Conservation (phyloP, 2,329 filamentous ascomycete genomes). For the Cytospora chrysosperma region DNA sequence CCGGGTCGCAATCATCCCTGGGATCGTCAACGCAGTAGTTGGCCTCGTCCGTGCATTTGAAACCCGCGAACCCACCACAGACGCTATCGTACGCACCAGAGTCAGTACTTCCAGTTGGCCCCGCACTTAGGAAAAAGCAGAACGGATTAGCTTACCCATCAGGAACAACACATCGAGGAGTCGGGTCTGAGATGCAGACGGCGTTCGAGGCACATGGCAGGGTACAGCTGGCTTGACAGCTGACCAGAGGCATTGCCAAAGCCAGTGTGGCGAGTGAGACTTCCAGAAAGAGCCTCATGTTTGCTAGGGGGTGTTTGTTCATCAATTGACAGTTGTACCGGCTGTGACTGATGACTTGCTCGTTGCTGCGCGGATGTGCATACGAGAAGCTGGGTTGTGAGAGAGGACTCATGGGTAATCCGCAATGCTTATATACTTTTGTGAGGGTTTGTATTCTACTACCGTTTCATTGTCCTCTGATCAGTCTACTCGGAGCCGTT, state of each 20-base stretch:
- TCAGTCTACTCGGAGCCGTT: not conserved
- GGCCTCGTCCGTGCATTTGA: not conserved
- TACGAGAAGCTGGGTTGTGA: not conserved
- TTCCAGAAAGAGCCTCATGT: not conserved
- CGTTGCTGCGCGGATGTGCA: not conserved
- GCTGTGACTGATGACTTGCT: not conserved
- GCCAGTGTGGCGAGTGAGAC: not conserved
- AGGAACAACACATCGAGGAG: slow-evolving; percentile 4
- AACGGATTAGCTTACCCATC: not conserved
- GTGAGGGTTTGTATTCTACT: not conserved
- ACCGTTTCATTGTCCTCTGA: too few relatives aligned
- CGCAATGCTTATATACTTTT: not conserved
- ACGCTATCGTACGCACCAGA: not conserved
- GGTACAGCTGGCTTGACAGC: not conserved
- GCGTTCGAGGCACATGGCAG: slow-evolving; percentile 1
- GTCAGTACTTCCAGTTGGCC: not conserved
- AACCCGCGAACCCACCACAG: slow-evolving; percentile 11
- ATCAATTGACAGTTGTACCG: not conserved
- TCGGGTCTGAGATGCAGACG: slow-evolving; percentile 15
- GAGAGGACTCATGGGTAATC: not conserved
- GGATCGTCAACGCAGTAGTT: slow-evolving; percentile 42
- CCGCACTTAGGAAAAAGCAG: too few relatives aligned
- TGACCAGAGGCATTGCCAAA: not conserved
- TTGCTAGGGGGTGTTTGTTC: not conserved
- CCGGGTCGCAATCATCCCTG: slow-evolving; percentile 40